Evolutionary conservation across 2,329 filamentous ascomycete genomes (phyloP), one percentile per base, ranked within the genome.

Genomic region (Fonsecaea multimorphosa): DNA sequence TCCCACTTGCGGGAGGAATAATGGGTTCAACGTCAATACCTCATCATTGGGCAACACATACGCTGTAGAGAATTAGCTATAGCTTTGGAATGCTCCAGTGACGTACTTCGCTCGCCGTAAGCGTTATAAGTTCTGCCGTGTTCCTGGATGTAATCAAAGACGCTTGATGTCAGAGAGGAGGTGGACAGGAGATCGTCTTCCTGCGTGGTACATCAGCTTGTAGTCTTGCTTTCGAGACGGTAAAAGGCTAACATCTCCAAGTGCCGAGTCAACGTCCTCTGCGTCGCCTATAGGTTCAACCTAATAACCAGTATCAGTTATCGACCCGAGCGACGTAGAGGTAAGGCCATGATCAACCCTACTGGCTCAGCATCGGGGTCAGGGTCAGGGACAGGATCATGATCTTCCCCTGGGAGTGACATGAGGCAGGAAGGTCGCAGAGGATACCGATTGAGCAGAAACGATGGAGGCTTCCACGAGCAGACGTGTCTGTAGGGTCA

Each of bases 61-160:
- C n/a, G 51, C 65, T 66, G 46, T 29, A 14, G 24, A 64, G 32
- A 29, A 49, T 66, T 31, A 66, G 56, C 44, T 22, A 6, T 24
- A 16, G 19, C 24, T 44, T 51, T 29, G 9, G 6, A 32, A 36
- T 19, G n/a, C 46, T 40, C 6, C 19, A 29, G 75, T 74, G 22
- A 31, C 63, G 79, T 75, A 54, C 79, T 78, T 24, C 62, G 57
- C 52, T 76, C 74, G 51, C 78, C 76, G 53, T 62, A 68, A 11
- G 44, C 49, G 40, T 65, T 64, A 31, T 68, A 68, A 4, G 52
- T 64, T 52, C 65, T 38, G 6, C 65, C 65, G 54, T 68, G 51
- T 53, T 68, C 65, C 27, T 56, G 61, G 8, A 58, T 57, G 49
- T 62, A 68, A 27, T 68, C 36, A 44, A 62, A 68, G 19, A 68